Conservation (phyloP, 169 alveolate species). For the Plasmodium vivax region DNA sequence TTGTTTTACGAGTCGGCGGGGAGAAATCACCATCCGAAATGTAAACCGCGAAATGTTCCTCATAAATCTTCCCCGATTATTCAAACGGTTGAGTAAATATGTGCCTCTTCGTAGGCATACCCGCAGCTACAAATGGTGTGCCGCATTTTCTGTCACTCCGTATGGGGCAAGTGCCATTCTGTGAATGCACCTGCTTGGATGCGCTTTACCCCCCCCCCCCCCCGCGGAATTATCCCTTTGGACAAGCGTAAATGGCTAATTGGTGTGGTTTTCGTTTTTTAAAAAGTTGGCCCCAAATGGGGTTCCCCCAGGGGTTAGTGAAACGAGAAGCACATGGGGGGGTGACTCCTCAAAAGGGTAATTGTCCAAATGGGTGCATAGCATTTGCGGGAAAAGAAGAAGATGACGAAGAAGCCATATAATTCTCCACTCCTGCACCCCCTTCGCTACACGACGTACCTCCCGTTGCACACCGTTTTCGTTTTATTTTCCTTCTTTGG, state of each 20-base stretch:
- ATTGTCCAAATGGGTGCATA: not conserved
- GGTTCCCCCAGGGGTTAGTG: not conserved
- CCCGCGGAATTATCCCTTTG: not conserved
- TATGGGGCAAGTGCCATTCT: not conserved
- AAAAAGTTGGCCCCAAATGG: not conserved
- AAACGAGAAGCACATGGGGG: not conserved
- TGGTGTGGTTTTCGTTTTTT: not conserved
- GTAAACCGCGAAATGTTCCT: not conserved
- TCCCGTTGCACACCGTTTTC: conserved; percentile 59
- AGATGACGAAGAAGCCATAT: not conserved
- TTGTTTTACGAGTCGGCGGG: not conserved
- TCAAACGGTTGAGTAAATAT: not conserved
- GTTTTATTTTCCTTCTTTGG: conserved; percentile 44
- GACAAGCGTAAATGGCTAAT: not conserved
- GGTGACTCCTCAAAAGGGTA: not conserved
- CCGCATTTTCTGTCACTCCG: not conserved
- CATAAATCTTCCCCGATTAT: not conserved
- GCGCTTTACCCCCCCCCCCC: not conserved
- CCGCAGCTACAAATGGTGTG: not conserved
- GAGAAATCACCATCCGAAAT: not conserved
- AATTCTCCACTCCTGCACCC: not conserved
- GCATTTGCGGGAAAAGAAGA: not conserved
- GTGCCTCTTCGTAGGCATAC: not conserved
- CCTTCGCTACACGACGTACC: conserved; percentile 34
- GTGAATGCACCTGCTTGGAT: not conserved